phyloP scores from a whole-genome alignment of 805 yeast species.

The Wilhelminamyces savonicus region DNA sequence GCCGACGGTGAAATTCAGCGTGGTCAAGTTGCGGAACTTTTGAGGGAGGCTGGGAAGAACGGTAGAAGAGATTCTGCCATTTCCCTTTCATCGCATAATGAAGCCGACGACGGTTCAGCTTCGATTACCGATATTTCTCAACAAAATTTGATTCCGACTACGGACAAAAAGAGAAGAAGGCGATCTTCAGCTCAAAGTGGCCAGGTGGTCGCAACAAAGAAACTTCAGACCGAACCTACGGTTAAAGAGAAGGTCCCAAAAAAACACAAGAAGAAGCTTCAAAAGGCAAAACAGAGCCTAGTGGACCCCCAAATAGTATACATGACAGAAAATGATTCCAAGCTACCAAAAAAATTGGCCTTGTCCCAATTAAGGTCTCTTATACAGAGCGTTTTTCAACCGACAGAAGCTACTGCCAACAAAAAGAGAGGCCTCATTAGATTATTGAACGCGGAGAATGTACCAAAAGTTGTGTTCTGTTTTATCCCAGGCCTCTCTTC shows the following conservation, averaged over 20 bases:
- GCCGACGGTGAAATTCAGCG: slow-evolving; percentile 13
- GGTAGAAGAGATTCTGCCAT: slow-evolving; percentile 18
- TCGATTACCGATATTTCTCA: no score
- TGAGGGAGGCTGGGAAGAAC: slow-evolving; percentile 2
- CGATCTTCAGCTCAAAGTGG: slow-evolving; percentile 14
- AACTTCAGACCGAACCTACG: slow-evolving; percentile 6
- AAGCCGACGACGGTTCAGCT: slow-evolving; percentile 13
- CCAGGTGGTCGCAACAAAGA: background rate
- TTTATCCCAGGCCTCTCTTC: slow-evolving; percentile 60
- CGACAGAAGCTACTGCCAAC: slow-evolving; percentile 1
- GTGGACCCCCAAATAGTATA: slow-evolving; percentile 1
- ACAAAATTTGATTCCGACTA: no score
- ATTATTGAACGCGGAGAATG: slow-evolving; percentile 39
- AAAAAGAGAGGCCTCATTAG: slow-evolving; percentile 21
- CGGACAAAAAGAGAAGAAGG: slow-evolving; percentile 27
- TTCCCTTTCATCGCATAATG: slow-evolving; percentile 16
- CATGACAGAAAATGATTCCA: background rate
- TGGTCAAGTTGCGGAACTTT: slow-evolving; percentile 10
- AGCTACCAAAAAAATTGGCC: slow-evolving; percentile 7
- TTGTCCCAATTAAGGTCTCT: slow-evolving; percentile 12
- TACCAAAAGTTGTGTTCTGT: slow-evolving; percentile 52
- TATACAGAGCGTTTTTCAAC: no score
- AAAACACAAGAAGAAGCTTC: slow-evolving; percentile 25
- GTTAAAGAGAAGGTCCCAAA: slow-evolving; percentile 16
- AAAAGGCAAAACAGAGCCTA: slow-evolving; percentile 23